Evolutionary conservation across 2,329 filamentous ascomycete species (phyloP).

Genomic region (Arthrobotrys iridis): DNA sequence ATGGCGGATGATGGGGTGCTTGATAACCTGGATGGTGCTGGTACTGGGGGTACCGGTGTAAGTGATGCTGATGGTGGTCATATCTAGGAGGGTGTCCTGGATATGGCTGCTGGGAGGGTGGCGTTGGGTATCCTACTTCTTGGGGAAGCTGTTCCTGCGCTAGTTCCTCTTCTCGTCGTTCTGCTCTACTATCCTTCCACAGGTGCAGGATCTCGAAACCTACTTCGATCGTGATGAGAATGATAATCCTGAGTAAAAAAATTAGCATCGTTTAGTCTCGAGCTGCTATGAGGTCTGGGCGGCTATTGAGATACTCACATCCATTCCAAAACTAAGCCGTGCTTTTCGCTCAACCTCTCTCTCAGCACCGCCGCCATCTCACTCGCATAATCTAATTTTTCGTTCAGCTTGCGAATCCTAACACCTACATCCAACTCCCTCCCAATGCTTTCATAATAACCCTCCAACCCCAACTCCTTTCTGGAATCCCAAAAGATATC

Average conservation of each 20-base stretch:
- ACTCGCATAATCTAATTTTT: conserved; percentile 97
- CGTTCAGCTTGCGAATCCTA: conserved; percentile 88
- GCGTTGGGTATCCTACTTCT: not conserved
- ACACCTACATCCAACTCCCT: conserved; percentile 89
- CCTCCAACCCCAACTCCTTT: conserved; percentile 88
- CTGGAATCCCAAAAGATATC: conserved; percentile 96
- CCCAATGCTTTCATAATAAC: conserved; percentile 94
- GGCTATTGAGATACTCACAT: conserved; percentile 67
- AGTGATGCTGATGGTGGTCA: conserved; percentile 40
- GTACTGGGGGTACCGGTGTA: conserved; percentile 17
- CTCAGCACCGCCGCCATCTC: conserved; percentile 91
- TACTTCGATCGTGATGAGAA: conserved; percentile 91
- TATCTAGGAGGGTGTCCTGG: conserved; percentile 3
- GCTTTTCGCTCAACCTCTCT: conserved; percentile 88
- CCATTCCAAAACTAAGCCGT: conserved; percentile 88
- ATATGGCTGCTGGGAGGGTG: conserved; percentile 4
- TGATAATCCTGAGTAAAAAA: conserved; percentile 71
- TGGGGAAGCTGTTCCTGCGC: conserved; percentile 21
- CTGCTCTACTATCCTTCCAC: conserved; percentile 70
- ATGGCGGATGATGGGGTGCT: not conserved
- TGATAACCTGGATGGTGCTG: not conserved
- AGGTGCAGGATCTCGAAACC: conserved; percentile 82
- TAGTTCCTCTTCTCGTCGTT: conserved; percentile 62
- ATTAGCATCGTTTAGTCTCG: not conserved
- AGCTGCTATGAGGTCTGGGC: not conserved